Evolutionary conservation across 1,139 yeast species (phyloP).

Genomic region (Geotrichum armillariae): DNA sequence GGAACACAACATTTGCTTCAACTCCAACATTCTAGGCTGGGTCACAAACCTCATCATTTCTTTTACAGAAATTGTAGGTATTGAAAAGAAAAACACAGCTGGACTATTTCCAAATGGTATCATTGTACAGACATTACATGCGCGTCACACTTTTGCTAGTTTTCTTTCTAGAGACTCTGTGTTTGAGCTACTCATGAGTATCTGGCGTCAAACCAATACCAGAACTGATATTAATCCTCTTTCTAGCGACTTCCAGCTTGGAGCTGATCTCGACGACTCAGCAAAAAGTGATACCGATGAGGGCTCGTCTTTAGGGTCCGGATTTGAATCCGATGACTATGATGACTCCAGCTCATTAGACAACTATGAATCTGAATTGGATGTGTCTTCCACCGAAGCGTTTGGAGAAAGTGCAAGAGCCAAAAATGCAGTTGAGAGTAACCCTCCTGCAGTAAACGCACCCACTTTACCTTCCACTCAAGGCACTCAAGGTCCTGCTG

Average conservation of each 20-base stretch:
- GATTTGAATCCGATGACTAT: constrained; percentile 27
- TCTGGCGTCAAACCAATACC: constrained; percentile 40
- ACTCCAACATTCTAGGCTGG: constrained; percentile 93
- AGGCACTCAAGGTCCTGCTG: neutral
- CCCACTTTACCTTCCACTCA: constrained; percentile 14
- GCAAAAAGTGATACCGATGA: constrained; percentile 27
- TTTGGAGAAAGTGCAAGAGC: constrained; percentile 26
- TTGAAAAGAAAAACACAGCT: constrained; percentile 82
- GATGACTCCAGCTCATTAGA: constrained; percentile 27
- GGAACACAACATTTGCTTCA: constrained; percentile 79
- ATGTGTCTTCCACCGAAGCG: constrained; percentile 25
- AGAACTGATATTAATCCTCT: neutral
- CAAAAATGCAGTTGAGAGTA: constrained; percentile 20
- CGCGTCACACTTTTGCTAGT: constrained; percentile 76
- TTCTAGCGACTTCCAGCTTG: constrained; percentile 11
- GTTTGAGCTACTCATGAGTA: constrained; percentile 55
- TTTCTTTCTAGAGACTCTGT: constrained; percentile 82
- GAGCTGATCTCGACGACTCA: constrained; percentile 5
- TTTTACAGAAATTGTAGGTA: constrained; percentile 64
- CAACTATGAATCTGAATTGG: constrained; percentile 23
- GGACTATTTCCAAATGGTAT: constrained; percentile 93
- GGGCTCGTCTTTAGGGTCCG: constrained; percentile 8
- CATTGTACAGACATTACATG: constrained; percentile 63
- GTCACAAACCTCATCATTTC: constrained; percentile 77
- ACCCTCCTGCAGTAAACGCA: constrained; percentile 23